phyloP scores from a whole-genome alignment of 2,329 filamentous ascomycete genomes.

The Cryphonectria parasitica region DNA sequence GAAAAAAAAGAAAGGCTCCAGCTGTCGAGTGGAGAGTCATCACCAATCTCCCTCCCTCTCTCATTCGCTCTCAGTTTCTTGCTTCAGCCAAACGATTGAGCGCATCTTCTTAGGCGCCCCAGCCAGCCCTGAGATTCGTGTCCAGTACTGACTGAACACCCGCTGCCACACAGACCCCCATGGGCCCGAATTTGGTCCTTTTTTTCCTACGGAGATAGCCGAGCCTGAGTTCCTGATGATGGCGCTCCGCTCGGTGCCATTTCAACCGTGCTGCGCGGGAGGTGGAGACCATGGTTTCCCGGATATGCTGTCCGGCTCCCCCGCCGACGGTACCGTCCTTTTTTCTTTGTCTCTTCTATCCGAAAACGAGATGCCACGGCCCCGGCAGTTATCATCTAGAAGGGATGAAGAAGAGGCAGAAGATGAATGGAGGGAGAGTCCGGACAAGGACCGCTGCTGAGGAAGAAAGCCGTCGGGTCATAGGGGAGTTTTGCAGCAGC shows the following conservation, averaged over 20 bases:
- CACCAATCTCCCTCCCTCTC: background rate
- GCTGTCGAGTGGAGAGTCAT: background rate
- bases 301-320: slow-evolving; percentile 1
- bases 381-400: background rate
- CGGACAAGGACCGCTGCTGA: background rate
- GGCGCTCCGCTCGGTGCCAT: slow-evolving; percentile 1
- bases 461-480: background rate
- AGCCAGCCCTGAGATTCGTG: background rate
- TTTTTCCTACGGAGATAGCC: slow-evolving; percentile 8
- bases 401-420: background rate
- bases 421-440: no score
- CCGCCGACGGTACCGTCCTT: background rate
- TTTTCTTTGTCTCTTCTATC: background rate
- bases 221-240: slow-evolving; percentile 3
- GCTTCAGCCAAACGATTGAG: background rate
- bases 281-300: background rate
- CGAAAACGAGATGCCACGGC: background rate
- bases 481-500: background rate
- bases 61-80: background rate
- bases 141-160: background rate
- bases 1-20: background rate
- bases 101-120: background rate
- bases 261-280: background rate
- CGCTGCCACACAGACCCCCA: background rate
- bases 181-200: background rate